phyloP scores from a whole-genome alignment of 495 filamentous ascomycete species.

The Neurospora cerealis region DNA sequence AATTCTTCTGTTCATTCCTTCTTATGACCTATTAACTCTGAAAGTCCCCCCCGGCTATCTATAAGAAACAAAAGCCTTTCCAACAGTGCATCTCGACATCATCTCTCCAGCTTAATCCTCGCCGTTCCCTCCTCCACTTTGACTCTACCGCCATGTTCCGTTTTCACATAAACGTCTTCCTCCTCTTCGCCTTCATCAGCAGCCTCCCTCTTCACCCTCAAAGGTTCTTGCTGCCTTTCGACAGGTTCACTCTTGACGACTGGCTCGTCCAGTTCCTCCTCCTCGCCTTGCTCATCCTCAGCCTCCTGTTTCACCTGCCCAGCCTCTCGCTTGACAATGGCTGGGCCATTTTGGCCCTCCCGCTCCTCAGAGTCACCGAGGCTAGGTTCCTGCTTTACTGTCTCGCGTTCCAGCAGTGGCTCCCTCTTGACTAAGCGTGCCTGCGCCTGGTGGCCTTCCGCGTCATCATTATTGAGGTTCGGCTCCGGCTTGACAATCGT shows the following conservation, averaged over 20 bases:
- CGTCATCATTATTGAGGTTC: background rate
- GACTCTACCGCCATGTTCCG: background rate
- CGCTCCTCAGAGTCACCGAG: background rate
- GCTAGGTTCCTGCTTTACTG: background rate
- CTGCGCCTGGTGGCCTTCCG: background rate
- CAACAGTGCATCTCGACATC: background rate
- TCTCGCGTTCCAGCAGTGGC: background rate
- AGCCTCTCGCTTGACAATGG: background rate
- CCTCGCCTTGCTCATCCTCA: background rate
- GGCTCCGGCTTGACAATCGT: background rate
- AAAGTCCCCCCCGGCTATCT: background rate
- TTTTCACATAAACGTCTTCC: background rate
- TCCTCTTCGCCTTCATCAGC: background rate
- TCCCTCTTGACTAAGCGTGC: background rate
- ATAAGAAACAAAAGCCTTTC: background rate
- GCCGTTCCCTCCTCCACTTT: background rate
- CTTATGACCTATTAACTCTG: background rate
- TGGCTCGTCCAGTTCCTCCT: background rate
- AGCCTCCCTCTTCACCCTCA: background rate
- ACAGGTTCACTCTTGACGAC: background rate
- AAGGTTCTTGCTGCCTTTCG: background rate
- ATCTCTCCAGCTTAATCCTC: background rate
- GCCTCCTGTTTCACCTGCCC: background rate
- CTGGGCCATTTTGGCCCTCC: background rate
- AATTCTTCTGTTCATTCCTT: background rate